Conservation (phyloP, 2,329 filamentous ascomycete species). For the Truncatella angustata region DNA sequence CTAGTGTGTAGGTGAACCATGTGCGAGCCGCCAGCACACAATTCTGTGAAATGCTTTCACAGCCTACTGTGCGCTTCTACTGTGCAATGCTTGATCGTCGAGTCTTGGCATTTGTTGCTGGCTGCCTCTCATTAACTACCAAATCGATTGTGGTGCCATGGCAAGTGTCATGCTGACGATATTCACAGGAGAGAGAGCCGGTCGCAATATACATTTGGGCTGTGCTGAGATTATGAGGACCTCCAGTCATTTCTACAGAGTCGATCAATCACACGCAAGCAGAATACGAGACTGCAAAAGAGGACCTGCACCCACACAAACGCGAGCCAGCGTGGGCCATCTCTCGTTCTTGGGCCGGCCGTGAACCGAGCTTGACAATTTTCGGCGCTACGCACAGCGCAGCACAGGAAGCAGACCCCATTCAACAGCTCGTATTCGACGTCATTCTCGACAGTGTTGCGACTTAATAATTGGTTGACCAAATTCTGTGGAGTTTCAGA, state of each 20-base stretch:
- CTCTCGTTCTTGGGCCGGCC: not conserved
- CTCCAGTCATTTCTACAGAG: not conserved
- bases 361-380: not conserved
- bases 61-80: no score
- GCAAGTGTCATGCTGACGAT: not conserved
- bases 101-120: no score
- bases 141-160: not conserved
- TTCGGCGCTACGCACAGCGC: not conserved
- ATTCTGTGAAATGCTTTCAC: no score
- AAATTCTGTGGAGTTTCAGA: not conserved
- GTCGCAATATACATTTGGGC: not conserved
- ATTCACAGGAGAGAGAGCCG: not conserved
- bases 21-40: no score
- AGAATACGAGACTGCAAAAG: not conserved
- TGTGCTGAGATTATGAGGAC: not conserved
- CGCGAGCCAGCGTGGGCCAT: not conserved
- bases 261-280: not conserved
- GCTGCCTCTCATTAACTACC: no score
- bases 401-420: not conserved
- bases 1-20: no score
- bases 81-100: no score
- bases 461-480: not conserved
- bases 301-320: not conserved
- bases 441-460: not conserved
- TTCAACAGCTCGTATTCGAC: not conserved